Percentiles rank a stretch among this genome's conserved stretches.
phyloP scores from a whole-genome alignment of 2,329 filamentous ascomycete genomes.

The Conoideocrella luteorostrata region DNA sequence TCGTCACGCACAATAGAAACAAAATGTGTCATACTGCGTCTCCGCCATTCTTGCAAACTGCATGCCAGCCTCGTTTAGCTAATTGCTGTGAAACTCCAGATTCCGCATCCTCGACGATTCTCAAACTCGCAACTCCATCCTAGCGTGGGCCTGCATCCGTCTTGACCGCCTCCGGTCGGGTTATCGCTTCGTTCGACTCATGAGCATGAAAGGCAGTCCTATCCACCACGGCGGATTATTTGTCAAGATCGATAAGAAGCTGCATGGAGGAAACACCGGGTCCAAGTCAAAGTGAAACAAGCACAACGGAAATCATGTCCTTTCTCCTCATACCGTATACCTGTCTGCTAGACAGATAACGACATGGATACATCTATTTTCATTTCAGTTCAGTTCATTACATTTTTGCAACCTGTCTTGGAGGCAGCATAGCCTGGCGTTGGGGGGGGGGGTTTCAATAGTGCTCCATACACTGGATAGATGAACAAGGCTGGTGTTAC shows the following conservation, averaged over 20 bases:
- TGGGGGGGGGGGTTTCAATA: no score
- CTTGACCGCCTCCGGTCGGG: constrained; percentile 50
- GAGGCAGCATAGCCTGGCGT: no score
- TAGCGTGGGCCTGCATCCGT: constrained; percentile 54
- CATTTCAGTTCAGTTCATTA: no score
- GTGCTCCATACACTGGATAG: no score
- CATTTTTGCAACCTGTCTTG: no score
- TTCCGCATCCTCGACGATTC: constrained; percentile 49
- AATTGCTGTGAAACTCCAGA: constrained; percentile 25
- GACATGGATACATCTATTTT: no score
- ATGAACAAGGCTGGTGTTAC: no score
- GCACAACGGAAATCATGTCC: neutral
- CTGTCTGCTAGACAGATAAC: neutral
- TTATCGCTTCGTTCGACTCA: constrained; percentile 48
- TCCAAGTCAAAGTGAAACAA: neutral
- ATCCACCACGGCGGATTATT: constrained; percentile 43
- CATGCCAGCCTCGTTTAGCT: constrained; percentile 12
- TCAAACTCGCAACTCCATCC: constrained; percentile 29
- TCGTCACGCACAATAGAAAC: no score
- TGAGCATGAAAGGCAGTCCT: constrained; percentile 37
- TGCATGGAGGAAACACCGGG: neutral
- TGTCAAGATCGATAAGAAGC: constrained; percentile 44
- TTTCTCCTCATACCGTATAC: no score
- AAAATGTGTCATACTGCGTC: no score
- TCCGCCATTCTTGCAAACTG: no score